These are phyloP conservation scores for Colletotrichum eleusines DNA, from an alignment of 2,329 filamentous ascomycete genomes.

Conservation along the genomic window DNA sequence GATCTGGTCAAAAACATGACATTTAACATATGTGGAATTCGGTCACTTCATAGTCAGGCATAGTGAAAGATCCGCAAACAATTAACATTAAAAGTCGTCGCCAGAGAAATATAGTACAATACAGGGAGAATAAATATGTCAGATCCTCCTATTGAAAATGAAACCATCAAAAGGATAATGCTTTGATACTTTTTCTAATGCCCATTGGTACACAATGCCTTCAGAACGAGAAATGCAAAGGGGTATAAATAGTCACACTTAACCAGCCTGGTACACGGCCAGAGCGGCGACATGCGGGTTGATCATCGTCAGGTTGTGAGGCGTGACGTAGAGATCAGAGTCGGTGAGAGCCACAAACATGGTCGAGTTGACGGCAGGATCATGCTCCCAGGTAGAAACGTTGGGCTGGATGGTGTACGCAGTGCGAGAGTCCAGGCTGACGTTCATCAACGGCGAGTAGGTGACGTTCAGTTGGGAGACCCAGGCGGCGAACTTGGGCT, in stretches of 20 bases:
- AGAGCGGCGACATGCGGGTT: conserved; percentile 83
- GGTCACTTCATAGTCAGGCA: fast-evolving
- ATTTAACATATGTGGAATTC: too few relatives aligned
- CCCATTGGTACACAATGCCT: not conserved
- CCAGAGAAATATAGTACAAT: not conserved
- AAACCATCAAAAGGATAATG: not conserved
- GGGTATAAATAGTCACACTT: conserved; percentile 45
- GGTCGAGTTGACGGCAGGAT: conserved; percentile 80
- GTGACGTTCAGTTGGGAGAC: conserved; percentile 83
- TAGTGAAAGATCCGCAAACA: too few relatives aligned
- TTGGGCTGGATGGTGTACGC: conserved; percentile 82
- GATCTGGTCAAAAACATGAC: too few relatives aligned
- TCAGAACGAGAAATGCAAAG: not conserved
- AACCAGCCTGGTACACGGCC: conserved; percentile 83
- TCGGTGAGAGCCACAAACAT: conserved; percentile 86
- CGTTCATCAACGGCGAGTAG: conserved; percentile 70
- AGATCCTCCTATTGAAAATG: not conserved
- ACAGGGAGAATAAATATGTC: not conserved
- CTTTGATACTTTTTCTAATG: not conserved
- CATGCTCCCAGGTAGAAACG: conserved; percentile 73
- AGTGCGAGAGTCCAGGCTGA: conserved; percentile 59
- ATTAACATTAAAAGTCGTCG: not conserved
- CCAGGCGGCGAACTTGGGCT: conserved; percentile 79
- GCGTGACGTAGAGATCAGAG: conserved; percentile 73
- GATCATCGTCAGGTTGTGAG: conserved; percentile 79